Conservation (phyloP, 208 protist genomes). For the Leishmania guyanensis region DNA sequence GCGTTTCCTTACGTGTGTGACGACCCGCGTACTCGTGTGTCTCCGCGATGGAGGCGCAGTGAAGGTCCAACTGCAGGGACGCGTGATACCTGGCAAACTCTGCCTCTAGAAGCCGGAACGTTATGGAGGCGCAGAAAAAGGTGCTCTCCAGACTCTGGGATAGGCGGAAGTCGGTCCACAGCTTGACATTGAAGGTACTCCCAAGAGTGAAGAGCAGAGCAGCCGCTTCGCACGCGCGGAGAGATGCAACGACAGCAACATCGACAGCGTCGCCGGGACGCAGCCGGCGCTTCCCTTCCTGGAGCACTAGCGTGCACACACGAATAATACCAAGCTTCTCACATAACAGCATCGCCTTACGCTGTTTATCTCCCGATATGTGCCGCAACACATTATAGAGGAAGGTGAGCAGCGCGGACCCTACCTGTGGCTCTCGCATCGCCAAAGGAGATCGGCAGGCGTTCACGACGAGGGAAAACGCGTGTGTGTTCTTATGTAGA, state of each 20-base stretch:
- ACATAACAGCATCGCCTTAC: constrained; percentile 48
- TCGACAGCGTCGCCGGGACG: constrained; percentile 8
- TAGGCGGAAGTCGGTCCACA: constrained; percentile 34
- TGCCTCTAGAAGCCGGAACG: constrained; percentile 23
- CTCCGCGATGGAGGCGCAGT: background rate
- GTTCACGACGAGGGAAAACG: constrained; percentile 56
- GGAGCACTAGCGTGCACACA: constrained; percentile 41
- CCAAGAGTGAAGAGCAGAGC: constrained; percentile 43
- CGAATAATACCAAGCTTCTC: constrained; percentile 50
- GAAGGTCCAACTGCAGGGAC: constrained; percentile 2
- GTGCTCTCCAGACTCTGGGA: constrained; percentile 40
- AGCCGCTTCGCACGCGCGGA: constrained; percentile 41
- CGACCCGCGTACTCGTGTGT: background rate
- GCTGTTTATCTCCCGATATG: constrained; percentile 37
- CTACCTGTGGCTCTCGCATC: constrained; percentile 35
- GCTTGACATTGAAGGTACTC: constrained; percentile 43
- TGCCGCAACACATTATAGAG: constrained; percentile 74
- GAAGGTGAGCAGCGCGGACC: constrained; percentile 48
- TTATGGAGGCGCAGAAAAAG: constrained; percentile 15
- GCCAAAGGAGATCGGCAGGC: constrained; percentile 47
- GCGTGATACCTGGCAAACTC: constrained; percentile 25
- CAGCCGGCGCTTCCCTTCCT: constrained; percentile 29
- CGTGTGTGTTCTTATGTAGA: constrained; percentile 56
- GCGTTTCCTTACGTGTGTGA: constrained; percentile 31
- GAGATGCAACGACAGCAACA: constrained; percentile 3